phyloP scores from a whole-genome alignment of 202 grass and related monocot species.

The Schoenoplectus triqueter region DNA sequence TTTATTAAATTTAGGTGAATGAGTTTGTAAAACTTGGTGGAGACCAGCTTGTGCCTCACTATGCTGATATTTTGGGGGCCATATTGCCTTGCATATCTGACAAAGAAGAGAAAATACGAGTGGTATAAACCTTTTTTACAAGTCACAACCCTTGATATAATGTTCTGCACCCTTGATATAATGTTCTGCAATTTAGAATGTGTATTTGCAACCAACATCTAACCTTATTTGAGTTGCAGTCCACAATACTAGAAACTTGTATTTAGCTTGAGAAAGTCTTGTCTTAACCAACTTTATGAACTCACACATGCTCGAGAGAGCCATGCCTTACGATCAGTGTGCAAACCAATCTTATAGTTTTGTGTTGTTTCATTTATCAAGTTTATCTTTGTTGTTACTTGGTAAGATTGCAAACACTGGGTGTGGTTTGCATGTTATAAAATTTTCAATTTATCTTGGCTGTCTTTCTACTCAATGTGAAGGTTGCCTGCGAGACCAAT shows the following conservation, averaged over 20 bases:
- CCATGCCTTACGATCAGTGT: background rate
- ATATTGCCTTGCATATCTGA: slow-evolving; percentile 99
- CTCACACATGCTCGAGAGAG: background rate
- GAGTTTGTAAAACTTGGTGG: slow-evolving; percentile 99
- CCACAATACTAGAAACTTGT: background rate
- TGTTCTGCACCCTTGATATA: background rate
- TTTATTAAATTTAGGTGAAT: slow-evolving; percentile 70
- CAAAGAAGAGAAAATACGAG: slow-evolving; percentile 95
- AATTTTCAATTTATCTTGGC: background rate
- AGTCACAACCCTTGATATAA: background rate
- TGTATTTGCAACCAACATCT: background rate
- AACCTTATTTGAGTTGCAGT: background rate
- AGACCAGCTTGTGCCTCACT: slow-evolving; percentile 97
- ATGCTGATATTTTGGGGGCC: slow-evolving; percentile 93
- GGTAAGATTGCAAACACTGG: background rate
- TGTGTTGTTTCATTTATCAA: slow-evolving; percentile 2
- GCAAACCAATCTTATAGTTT: background rate
- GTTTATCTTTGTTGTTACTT: slow-evolving; percentile 14
- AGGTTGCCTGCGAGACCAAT: slow-evolving; percentile 99
- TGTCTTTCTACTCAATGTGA: slow-evolving; percentile 30
- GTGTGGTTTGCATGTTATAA: background rate
- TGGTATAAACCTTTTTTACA: slow-evolving; percentile 46
- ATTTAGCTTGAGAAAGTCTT: slow-evolving; percentile 1
- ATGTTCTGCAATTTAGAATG: background rate
- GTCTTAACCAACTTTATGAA: background rate